Conservation (phyloP, 352 stramenopile genomes). For the Globisporangium takayamanum region DNA sequence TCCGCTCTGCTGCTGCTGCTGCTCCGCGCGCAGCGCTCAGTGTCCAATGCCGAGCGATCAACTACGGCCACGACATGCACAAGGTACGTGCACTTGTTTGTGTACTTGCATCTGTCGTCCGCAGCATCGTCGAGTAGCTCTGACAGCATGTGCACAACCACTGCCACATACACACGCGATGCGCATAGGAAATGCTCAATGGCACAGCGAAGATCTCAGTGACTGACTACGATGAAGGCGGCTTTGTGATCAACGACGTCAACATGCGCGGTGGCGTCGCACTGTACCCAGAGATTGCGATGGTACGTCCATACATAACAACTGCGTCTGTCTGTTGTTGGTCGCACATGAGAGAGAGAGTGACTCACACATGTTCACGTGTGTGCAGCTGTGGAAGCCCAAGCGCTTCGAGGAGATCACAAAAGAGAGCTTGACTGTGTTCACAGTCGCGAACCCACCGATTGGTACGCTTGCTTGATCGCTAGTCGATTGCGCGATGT, state of each 20-base stretch:
- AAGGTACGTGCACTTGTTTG: slow-evolving; percentile 23
- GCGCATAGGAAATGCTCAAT: slow-evolving; percentile 72
- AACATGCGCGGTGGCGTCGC: slow-evolving; percentile 78
- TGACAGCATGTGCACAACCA: no score
- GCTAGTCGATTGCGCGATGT: background rate
- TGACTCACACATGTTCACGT: background rate
- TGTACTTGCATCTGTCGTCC: background rate
- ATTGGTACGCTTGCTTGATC: slow-evolving; percentile 28
- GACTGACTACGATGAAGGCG: slow-evolving; percentile 80
- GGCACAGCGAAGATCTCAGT: slow-evolving; percentile 73
- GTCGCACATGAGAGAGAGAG: background rate
- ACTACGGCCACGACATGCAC: slow-evolving; percentile 85
- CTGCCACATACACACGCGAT: background rate
- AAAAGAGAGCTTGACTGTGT: slow-evolving; percentile 64
- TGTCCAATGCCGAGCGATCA: slow-evolving; percentile 40
- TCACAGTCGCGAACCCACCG: slow-evolving; percentile 69
- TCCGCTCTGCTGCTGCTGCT: slow-evolving; percentile 13
- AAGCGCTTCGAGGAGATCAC: slow-evolving; percentile 74
- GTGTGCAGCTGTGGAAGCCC: slow-evolving; percentile 70
- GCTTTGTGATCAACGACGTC: slow-evolving; percentile 80
- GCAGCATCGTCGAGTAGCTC: no score
- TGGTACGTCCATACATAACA: slow-evolving; percentile 25
- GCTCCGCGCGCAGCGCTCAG: slow-evolving; percentile 1
- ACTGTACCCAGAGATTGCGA: slow-evolving; percentile 65
- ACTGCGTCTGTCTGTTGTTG: background rate